phyloP scores from a whole-genome alignment of 1,284 basidiomycete genomes.

The Papiliotrema flavescens region DNA sequence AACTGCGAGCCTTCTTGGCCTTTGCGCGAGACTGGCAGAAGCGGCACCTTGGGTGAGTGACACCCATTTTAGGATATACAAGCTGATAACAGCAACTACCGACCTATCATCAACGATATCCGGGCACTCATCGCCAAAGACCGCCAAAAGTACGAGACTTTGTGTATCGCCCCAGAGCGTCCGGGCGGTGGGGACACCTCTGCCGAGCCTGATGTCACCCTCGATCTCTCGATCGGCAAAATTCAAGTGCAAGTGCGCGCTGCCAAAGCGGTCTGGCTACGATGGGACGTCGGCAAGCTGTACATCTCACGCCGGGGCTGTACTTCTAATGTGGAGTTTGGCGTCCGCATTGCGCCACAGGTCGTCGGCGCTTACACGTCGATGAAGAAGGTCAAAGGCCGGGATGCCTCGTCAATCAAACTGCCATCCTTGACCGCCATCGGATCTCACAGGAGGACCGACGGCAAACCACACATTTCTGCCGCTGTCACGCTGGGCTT shows the following conservation, averaged over 20 bases:
- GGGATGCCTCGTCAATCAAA: constrained; percentile 28
- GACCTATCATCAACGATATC: constrained; percentile 16
- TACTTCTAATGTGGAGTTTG: constrained; percentile 23
- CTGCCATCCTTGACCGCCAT: constrained; percentile 17
- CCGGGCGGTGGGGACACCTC: background rate
- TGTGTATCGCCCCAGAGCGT: background rate
- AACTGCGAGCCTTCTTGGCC: constrained; percentile 34
- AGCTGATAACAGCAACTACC: constrained; percentile 18
- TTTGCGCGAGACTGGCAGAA: constrained; percentile 37
- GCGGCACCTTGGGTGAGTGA: constrained; percentile 27
- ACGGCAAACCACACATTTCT: constrained; percentile 12
- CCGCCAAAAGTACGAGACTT: too few relatives aligned
- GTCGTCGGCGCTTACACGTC: constrained; percentile 36
- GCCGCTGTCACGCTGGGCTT: constrained; percentile 38
- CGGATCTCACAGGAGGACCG: constrained; percentile 9
- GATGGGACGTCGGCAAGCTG: constrained; percentile 41
- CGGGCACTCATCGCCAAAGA: background rate
- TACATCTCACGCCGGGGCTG: constrained; percentile 19
- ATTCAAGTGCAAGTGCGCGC: constrained; percentile 30
- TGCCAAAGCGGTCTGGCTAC: constrained; percentile 37
- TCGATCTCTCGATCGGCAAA: constrained; percentile 28
- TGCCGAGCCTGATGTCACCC: background rate
- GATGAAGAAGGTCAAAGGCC: constrained; percentile 19
- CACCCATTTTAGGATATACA: background rate
- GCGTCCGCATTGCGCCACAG: constrained; percentile 32